Conservation (phyloP, 768 basidiomycete species). For the Lentinula sp. region DNA sequence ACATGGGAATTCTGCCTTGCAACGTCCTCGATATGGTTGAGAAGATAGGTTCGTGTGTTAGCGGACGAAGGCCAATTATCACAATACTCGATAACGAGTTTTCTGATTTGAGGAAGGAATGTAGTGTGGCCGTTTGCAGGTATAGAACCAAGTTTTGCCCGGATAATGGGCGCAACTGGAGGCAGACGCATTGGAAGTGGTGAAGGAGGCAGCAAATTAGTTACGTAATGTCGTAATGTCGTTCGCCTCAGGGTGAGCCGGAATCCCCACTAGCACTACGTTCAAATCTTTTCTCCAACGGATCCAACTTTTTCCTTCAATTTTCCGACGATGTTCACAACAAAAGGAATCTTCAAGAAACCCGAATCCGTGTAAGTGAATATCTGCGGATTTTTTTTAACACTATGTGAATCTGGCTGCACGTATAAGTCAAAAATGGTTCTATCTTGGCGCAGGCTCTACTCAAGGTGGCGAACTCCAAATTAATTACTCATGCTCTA, state of each 20-base stretch:
- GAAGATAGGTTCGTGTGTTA: constrained; percentile 65
- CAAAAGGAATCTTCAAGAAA: too few relatives aligned
- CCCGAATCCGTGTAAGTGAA: neutral
- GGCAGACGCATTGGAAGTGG: constrained; percentile 3
- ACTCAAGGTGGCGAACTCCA: too few relatives aligned
- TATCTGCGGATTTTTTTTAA: neutral
- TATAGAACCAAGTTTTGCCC: constrained; percentile 43
- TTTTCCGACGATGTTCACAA: too few relatives aligned
- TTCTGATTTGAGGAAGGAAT: constrained; percentile 75
- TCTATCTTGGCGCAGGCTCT: too few relatives aligned
- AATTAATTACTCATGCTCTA: neutral
- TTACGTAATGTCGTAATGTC: neutral
- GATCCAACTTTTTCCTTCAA: neutral
- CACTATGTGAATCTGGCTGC: neutral
- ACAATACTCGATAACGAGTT: constrained; percentile 87
- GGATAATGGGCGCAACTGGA: constrained; percentile 24
- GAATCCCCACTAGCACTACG: neutral
- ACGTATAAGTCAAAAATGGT: too few relatives aligned
- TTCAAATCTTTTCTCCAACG: neutral
- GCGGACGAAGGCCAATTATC: constrained; percentile 75
- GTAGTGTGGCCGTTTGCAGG: constrained; percentile 71
- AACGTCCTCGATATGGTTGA: constrained; percentile 53
- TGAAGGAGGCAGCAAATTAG: neutral
- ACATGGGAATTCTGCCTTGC: constrained; percentile 76
- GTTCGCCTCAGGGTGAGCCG: too few relatives aligned